Base-by-base conservation (phyloP, 495 filamentous ascomycete species). In the Lasiosphaeria hispida region DNA sequence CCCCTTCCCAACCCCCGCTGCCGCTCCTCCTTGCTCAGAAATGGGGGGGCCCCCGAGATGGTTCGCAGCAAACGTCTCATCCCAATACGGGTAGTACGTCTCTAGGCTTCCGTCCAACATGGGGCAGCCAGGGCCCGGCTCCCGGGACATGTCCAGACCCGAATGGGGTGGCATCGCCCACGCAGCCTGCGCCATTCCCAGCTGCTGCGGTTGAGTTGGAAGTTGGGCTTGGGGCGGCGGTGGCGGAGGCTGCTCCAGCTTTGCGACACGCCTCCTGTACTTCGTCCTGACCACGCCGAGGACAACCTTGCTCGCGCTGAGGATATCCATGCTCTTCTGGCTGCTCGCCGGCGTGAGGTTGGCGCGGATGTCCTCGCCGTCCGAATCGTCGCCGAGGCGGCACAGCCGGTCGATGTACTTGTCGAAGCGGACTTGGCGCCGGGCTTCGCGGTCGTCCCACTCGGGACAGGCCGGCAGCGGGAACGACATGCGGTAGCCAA, bases 51-150 rank as follows among this genome's bases (percentile, higher is more conserved):
- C 13, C 15, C 43, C n/a, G 13, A 19, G 10, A 17, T 47, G 5
- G 42, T 44, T 43, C 19, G 18, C 43, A 13, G 57, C 34, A 45
- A 65, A 66, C 3, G 64, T 60, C 60, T 72, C 75, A 19, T 75
- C 70, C 75, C 75, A 79, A 50, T 70, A 61, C 2, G 70, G 69
- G 39, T 72, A 65, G 30, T 75, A 74, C 23, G 63, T 38, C 33
- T 78, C 70, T 48, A 78, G 42, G 45, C 72, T 77, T 30, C 75
- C 74, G 51, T 79, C 75, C 54, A 77, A 64, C 74, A 79, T 77
- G 5, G 75, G 77, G 42, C 77, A 79, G 10, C 64, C 69, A 10
- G 42, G 30, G n/a, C 48, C 48, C 38, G 39, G 33, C 18, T 48
- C 30, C 8, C 35, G 47, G 33, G 37, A 7, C 5, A n/a, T 30